These are phyloP conservation scores for Erodium maritimum DNA, from an alignment of 345 rosid genomes.

Conservation along the genomic window DNA sequence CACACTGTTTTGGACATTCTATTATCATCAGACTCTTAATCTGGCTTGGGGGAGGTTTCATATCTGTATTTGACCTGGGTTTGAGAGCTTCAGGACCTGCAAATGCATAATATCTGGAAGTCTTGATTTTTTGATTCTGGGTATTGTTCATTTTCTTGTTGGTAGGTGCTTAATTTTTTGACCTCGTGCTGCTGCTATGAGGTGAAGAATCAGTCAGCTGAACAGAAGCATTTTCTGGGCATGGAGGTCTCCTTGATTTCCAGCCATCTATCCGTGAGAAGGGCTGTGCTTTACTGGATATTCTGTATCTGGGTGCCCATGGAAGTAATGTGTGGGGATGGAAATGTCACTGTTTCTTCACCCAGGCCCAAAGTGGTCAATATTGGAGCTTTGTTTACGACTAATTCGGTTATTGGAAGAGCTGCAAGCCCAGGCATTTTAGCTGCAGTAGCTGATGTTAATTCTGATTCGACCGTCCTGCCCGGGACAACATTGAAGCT, in stretches of 20 bases:
- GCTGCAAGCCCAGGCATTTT: slow-evolving; percentile 49
- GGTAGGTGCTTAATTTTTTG: neutral
- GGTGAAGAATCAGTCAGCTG: neutral
- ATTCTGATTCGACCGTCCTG: slow-evolving; percentile 51
- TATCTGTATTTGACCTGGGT: neutral
- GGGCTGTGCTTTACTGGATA: slow-evolving; percentile 18
- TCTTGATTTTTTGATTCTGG: neutral
- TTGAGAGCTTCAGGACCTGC: no score
- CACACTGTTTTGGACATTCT: no score
- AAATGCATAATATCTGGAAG: no score
- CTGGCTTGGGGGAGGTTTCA: neutral
- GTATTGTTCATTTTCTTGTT: neutral
- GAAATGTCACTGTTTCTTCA: slow-evolving; percentile 27
- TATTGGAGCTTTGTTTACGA: slow-evolving; percentile 65
- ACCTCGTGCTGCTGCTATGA: neutral
- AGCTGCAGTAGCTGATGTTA: slow-evolving; percentile 62
- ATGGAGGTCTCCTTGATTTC: slow-evolving; percentile 25
- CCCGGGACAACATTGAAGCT: slow-evolving; percentile 34
- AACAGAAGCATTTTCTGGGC: neutral
- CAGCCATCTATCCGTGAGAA: slow-evolving; percentile 10
- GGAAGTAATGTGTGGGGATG: slow-evolving; percentile 25
- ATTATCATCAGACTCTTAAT: neutral
- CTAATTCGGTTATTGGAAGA: slow-evolving; percentile 60
- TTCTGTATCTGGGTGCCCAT: slow-evolving; percentile 28
- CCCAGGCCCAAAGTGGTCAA: slow-evolving; percentile 35